Base-by-base conservation (phyloP, 2,329 filamentous ascomycete species). In the Scedosporium boydii region DNA sequence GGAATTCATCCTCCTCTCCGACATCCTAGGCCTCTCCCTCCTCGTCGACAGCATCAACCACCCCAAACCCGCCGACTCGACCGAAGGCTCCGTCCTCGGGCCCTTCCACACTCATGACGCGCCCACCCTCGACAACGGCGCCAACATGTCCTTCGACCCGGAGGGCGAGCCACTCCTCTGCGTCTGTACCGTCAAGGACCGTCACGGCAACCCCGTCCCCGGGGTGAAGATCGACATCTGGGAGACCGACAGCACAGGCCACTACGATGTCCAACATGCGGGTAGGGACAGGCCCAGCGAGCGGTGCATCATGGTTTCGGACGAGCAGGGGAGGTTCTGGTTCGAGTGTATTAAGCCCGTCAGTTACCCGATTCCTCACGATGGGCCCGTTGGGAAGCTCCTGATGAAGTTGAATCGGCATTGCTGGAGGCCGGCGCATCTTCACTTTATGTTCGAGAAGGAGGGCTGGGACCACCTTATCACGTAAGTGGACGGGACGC, bases 371-470 rank as follows among this genome's bases (percentile, higher is more conserved):
- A 95, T 96, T 69, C 90, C 91, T 1, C 81, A 90, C 68, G 91
- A 96, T 74, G 90, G 90, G 7, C 91, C 92, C 0, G 91, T 96
- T 1, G 92, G 90, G 0, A 84, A 86, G 73, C 71, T 95, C 67
- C 75, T 95, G 68, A 76, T 78, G 70, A 73, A 76, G 69, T 71
- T 95, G 68, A 80, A 82, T n/a, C 78, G 91, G n/a, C 91, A 95
- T 75, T 85, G 86, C 62, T 93, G 86, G 77, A 77, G 91, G 60
- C 91, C 90, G 1, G 84, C 86, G 21, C 90, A 95, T 73, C 83
- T 93, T 80, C 90, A 95, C 73, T 95, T 95, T 69, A 95, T 96
- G 89, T 92, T 96, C 75, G 85, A 87, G 71, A 92, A 91, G 78
- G 74, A 80, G 41, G 89, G 89, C 0, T 92, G 84, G 76, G 91